These are phyloP conservation scores for Aspergillus niger DNA, from an alignment of 2,329 filamentous ascomycete genomes.

Conservation along the genomic window DNA sequence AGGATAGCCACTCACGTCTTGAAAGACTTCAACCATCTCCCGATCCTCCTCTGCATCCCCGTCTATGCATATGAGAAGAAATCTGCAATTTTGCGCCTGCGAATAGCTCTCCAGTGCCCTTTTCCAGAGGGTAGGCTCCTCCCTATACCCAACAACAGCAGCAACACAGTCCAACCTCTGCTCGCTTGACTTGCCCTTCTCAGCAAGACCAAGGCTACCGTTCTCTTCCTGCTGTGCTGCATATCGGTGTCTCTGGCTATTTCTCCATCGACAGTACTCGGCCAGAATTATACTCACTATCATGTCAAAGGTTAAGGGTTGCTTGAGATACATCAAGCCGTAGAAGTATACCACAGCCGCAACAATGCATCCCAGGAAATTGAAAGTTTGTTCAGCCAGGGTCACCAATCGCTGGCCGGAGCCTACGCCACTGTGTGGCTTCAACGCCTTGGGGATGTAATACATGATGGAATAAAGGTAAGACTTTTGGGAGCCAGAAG, in stretches of 20 bases:
- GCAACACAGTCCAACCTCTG: slow-evolving; percentile 28
- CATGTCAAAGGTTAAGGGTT: slow-evolving; percentile 31
- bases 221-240: slow-evolving; percentile 23
- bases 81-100: slow-evolving; percentile 23
- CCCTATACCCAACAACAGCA: slow-evolving; percentile 35
- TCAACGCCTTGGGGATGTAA: neutral
- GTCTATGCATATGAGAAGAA: slow-evolving; percentile 34
- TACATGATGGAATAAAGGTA: neutral
- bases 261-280: slow-evolving; percentile 30
- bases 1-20: neutral
- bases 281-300: slow-evolving; percentile 31
- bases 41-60: slow-evolving; percentile 31
- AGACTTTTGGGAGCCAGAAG: no score
- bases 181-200: neutral
- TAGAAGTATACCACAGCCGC: slow-evolving; percentile 27
- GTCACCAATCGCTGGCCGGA: slow-evolving; percentile 15
- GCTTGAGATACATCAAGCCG: slow-evolving; percentile 25
- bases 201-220: slow-evolving; percentile 1
- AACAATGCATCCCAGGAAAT: slow-evolving; percentile 30
- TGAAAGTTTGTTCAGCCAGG: slow-evolving; percentile 25
- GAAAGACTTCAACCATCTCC: slow-evolving; percentile 34
- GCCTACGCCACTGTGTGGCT: neutral
- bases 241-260: slow-evolving; percentile 23
- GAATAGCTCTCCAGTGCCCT: slow-evolving; percentile 34
- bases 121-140: slow-evolving; percentile 31